Base-by-base conservation (phyloP, 257 asterid genomes). In the Ilex aquifolium region DNA sequence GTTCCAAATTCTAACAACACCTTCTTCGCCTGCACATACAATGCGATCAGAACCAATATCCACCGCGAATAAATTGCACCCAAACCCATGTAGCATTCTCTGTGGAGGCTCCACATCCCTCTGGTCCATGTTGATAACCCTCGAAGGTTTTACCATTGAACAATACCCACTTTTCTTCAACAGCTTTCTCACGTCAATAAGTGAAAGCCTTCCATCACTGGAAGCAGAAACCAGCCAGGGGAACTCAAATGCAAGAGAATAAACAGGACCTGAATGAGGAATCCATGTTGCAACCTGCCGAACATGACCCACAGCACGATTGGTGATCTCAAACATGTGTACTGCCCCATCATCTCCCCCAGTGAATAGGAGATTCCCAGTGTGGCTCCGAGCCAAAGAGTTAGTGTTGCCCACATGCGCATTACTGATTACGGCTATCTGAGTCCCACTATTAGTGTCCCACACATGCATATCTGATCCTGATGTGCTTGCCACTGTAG, bases 141-240 rank as follows among this genome's bases (percentile, higher is more conserved):
- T 75, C 2, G 48, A 65, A 52, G 72, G 12, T 21, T 68, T 82
- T 44, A 44, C 77, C 31, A 42, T 21, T 21, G 69, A 65, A 58
- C 70, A 71, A 63, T 48, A 36, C 72, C 66, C 72, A 66, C 66
- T 74, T 2, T 76, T 61, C 77, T 82, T 91, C 85, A 88, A 48
- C 76, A 85, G 77, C 73, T 75, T 81, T 65, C 98, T 76, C 68
- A 91, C 90, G 62, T 91, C 96, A 55, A 91, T 86, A 58, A 88
- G 95, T 15, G 96, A 81, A 12, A 91, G 77, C 63, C 78, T 91
- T 56, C 98, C 98, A 57, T 91, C 98, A 65, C 91, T 78, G 8
- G 98, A 91, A 51, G 94, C 95, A 46, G 98, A 84, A 57, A 88
- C 94, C 44, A 88, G 83, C 96, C 98, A 91, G 32, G 98, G 98